Conservation (phyloP, 2,329 filamentous ascomycete species). For the Alternaria sp. region DNA sequence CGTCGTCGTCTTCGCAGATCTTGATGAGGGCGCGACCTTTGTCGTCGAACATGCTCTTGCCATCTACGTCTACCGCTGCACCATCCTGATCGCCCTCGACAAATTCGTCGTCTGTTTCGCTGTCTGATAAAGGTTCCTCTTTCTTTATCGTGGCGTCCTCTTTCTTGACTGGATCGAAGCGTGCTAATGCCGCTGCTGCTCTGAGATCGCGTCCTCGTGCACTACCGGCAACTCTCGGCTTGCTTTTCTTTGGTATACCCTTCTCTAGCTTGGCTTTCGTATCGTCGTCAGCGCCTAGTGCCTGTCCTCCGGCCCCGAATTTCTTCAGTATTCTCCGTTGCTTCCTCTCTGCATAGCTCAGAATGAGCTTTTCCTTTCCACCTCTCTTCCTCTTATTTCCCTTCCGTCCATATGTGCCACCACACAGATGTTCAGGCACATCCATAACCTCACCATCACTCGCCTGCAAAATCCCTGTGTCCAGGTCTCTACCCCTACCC, state of each 20-base stretch:
- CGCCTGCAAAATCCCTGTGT: slow-evolving; percentile 52
- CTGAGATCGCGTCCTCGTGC: slow-evolving; percentile 77
- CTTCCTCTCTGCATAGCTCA: slow-evolving; percentile 76
- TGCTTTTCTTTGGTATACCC: slow-evolving; percentile 67
- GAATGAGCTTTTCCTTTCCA: slow-evolving; percentile 55
- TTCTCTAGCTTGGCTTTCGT: slow-evolving; percentile 72
- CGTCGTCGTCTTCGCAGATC: slow-evolving; percentile 75
- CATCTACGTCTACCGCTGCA: slow-evolving; percentile 71
- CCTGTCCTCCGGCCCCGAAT: slow-evolving; percentile 74
- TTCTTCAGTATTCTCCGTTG: slow-evolving; percentile 76
- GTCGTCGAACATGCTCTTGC: slow-evolving; percentile 69
- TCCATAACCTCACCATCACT: slow-evolving; percentile 38
- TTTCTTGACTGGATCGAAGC: slow-evolving; percentile 66
- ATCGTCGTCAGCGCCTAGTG: slow-evolving; percentile 73
- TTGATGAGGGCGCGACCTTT: slow-evolving; percentile 73
- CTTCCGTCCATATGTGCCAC: slow-evolving; percentile 74
- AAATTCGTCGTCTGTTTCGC: slow-evolving; percentile 49
- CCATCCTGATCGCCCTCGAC: slow-evolving; percentile 51
- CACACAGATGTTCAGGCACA: slow-evolving; percentile 72
- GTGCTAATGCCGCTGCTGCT: slow-evolving; percentile 77
- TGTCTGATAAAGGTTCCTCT: slow-evolving; percentile 44
- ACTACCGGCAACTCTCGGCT: slow-evolving; percentile 77
- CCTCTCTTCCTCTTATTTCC: slow-evolving; percentile 61
- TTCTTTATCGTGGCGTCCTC: slow-evolving; percentile 54
- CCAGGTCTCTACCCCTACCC: slow-evolving; percentile 73